phyloP scores from a whole-genome alignment of 192 early-diverging fungal species.

The Backusella tarrabulga region DNA sequence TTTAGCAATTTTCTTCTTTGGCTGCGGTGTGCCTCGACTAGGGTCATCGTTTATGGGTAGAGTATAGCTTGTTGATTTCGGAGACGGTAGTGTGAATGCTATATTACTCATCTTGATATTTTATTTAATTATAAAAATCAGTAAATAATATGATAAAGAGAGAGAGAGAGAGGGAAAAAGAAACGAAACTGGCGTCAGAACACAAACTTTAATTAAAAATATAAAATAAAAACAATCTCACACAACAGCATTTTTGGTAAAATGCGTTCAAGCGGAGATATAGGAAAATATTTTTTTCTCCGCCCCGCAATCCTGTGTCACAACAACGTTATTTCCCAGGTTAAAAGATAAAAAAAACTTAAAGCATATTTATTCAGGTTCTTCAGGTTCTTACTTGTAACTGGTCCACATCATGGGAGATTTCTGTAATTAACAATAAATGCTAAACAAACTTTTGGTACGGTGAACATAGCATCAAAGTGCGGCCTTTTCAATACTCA shows the following conservation, averaged over 20 bases:
- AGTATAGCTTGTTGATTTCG: background rate
- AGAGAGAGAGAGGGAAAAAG: background rate
- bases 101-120: background rate
- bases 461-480: no score
- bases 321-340: background rate
- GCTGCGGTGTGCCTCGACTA: background rate
- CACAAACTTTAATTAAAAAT: slow-evolving; percentile 8
- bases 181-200: background rate
- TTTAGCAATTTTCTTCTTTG: slow-evolving; percentile 45
- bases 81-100: background rate
- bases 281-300: background rate
- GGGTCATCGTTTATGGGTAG: background rate
- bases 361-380: background rate
- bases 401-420: background rate
- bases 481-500: no score
- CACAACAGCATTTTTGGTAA: background rate
- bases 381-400: background rate
- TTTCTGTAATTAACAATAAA: background rate
- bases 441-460: background rate
- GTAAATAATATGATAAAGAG: background rate
- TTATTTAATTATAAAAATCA: background rate
- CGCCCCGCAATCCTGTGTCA: background rate
- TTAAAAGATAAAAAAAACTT: background rate
- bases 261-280: background rate
- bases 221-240: background rate